Evolutionary conservation across 345 rosid genomes (phyloP).

Genomic region (Aurinia saxatilis): DNA sequence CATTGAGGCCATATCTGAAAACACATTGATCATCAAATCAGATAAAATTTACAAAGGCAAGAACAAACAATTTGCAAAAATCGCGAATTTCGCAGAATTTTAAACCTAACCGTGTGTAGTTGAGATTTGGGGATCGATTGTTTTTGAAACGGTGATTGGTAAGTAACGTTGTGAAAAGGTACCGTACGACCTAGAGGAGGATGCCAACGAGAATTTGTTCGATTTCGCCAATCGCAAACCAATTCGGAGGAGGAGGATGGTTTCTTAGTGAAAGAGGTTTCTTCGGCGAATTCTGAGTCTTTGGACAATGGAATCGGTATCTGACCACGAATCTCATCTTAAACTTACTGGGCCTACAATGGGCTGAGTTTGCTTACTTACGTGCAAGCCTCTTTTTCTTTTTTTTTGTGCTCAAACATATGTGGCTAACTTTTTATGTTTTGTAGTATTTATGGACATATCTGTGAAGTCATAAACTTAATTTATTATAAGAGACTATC

Average conservation of each 20-base stretch:
- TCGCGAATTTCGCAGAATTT: not conserved
- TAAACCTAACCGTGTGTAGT: not conserved
- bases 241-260: not conserved
- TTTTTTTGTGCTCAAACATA: too few species aligned
- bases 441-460: too few species aligned
- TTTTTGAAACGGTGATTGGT: not conserved
- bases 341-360: not conserved
- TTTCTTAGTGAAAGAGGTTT: slow-evolving; percentile 6
- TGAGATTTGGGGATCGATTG: not conserved
- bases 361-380: not conserved
- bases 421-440: too few species aligned
- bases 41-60: not conserved
- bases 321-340: not conserved
- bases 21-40: not conserved
- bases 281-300: slow-evolving; percentile 7
- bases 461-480: too few species aligned
- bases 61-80: not conserved
- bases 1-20: slow-evolving; percentile 34
- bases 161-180: not conserved
- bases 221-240: not conserved
- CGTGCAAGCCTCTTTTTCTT: not conserved
- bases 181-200: not conserved
- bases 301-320: slow-evolving; percentile 13
- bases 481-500: too few species aligned
- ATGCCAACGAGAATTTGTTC: not conserved